Evolutionary conservation across 1,284 basidiomycete species (phyloP), one percentile per base, ranked within the genome.

Genomic region (Apiotrichum domesticum): DNA sequence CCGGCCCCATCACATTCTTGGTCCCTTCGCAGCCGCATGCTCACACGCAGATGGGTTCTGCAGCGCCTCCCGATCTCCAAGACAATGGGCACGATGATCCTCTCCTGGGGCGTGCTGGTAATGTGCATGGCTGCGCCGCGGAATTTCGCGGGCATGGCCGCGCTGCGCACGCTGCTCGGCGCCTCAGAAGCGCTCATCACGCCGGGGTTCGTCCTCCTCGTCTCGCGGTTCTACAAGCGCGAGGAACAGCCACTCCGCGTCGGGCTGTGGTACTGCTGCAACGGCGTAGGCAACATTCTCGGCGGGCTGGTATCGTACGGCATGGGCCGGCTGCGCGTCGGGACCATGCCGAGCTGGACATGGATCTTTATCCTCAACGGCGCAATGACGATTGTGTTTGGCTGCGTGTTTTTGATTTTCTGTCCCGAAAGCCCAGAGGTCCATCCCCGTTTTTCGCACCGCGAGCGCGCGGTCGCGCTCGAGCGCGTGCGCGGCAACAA

Each of bases 151-250:
- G 69, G 70, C 10, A 64, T 75, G 35, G 69, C 70, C 14, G 69
- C 65, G 2, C 54, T 71, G 8, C 61, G 74, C 1, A 67, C 69
- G 10, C 63, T 76, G 34, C 62, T 76, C 3, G 74, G 75, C 34
- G 66, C 63, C 9, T 51, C 68, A 13, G 75, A 77, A 57, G 63
- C 69, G 0, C 63, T 72, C 6, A 66, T 77, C 46, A 73, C 73
- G 3, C 75, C 75, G 3, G 74, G 70, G 1, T 77, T 77, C 46
- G 50, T 72, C 6, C 57, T 76, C 14, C 63, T 77, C 51, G 67
- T 72, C 11, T 66, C 65, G 13, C 63, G 69, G 9, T 77, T 71
- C 58, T 77, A 76, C 55, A 67, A 62, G 51, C 54, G 68, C 6
- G 67, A 69, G 37, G 74, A 77, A 55, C 75, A 77, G 60, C 68